Evolutionary conservation across 2,329 filamentous ascomycete genomes (phyloP), one percentile per base, ranked within the genome.

Genomic region (Curvularia verruculosa): DNA sequence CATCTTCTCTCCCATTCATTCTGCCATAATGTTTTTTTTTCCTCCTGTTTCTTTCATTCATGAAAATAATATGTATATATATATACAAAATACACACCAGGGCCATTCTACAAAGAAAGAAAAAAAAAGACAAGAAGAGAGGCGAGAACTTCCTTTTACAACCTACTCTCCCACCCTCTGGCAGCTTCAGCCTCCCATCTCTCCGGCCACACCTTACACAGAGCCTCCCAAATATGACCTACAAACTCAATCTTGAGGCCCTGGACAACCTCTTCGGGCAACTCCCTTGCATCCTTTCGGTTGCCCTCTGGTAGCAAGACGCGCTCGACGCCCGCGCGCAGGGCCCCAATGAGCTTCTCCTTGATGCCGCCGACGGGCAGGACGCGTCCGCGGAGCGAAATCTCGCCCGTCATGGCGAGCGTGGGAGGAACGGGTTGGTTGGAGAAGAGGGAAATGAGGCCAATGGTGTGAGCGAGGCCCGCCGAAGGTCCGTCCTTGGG

Each of bases 311-410:
- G 95, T 7, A 99, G 81, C 58, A 99, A 77, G 7, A 99, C 94
- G 29, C 91, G 94, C 83, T 96, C 96, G 60, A 99, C 94, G 26
- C 95, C 95, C 1, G 95, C 95, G 53, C 94, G 85, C 72, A 96
- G 82, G 8, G 95, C 95, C 21, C 95, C 95, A 72, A 99, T 98
- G 51, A 98, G 83, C 78, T 99, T 99, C 85, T 99, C 94, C 79
- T 98, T 97, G 80, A 99, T 98, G 18, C 95, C 95, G 51, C 95
- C 95, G 34, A 99, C 95, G 24, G 94, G 92, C 78, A 95, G 91
- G 54, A 99, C 90, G 63, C 92, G 87, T 21, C 95, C 95, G 40
- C 95, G 86, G 24, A 99, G 85, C 54, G 90, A 92, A 60, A 89
- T 79, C 70, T 89, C 87, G 8, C 87, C 87, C 0, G 95, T 99